Percentiles rank a stretch among this genome's conserved stretches.
These are phyloP conservation scores for Juncus inflexus DNA, from an alignment of 176 grass and related monocot genomes.

Conservation along the genomic window DNA sequence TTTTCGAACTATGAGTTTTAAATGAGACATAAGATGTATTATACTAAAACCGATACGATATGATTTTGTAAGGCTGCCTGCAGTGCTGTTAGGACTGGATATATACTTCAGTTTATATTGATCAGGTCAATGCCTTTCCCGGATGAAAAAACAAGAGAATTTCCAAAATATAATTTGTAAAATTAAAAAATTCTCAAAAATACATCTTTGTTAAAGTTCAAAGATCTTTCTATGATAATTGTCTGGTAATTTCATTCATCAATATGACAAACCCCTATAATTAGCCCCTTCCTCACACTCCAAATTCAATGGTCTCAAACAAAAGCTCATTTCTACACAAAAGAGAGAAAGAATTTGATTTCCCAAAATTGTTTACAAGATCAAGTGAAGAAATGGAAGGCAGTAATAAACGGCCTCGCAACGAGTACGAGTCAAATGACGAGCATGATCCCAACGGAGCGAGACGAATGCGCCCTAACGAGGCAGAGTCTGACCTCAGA, in stretches of 20 bases:
- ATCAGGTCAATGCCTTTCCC: neutral
- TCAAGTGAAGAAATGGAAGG: neutral
- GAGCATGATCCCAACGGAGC: neutral
- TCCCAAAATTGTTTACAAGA: neutral
- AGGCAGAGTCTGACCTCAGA: too few species aligned
- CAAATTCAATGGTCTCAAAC: neutral
- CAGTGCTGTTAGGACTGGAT: too few species aligned
- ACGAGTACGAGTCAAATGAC: neutral
- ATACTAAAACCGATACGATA: too few species aligned
- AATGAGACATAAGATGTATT: too few species aligned
- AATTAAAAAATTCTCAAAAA: neutral
- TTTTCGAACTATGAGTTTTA: too few species aligned
- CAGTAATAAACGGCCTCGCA: neutral
- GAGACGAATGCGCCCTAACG: too few species aligned
- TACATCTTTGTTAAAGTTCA: conserved; percentile 13
- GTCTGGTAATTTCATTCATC: neutral
- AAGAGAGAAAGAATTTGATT: neutral
- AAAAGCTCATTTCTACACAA: neutral
- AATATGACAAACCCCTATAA: neutral
- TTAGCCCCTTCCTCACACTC: neutral
- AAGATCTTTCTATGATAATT: conserved; percentile 9
- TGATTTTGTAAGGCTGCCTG: too few species aligned
- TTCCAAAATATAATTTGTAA: conserved; percentile 17
- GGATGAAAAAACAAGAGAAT: neutral
- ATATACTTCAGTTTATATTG: too few species aligned